Percentiles rank a stretch among this genome's conserved stretches.
Conservation (phyloP, 2,329 filamentous ascomycete genomes). For the Harringtonia aguacate region DNA sequence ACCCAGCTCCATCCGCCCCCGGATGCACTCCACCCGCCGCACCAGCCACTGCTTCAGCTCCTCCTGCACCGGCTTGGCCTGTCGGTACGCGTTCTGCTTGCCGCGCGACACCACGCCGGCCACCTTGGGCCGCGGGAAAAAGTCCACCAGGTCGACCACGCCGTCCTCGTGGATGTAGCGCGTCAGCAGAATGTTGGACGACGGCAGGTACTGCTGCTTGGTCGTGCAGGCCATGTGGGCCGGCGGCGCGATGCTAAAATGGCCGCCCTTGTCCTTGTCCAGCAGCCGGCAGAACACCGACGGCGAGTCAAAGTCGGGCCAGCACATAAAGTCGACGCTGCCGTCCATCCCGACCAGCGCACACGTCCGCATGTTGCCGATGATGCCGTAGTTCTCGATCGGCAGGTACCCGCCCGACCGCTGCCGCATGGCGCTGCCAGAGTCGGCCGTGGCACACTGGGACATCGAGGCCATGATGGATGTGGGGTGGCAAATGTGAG, state of each 20-base stretch:
- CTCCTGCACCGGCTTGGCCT: constrained; percentile 42
- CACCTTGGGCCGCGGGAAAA: constrained; percentile 60
- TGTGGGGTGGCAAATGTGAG: no score
- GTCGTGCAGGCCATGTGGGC: constrained; percentile 46
- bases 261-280: constrained; percentile 64
- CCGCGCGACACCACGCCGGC: constrained; percentile 38
- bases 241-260: constrained; percentile 56
- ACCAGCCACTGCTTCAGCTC: constrained; percentile 63
- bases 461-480: not conserved
- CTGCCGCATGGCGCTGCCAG: constrained; percentile 18
- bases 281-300: constrained; percentile 64
- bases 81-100: constrained; percentile 41
- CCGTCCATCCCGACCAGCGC: constrained; percentile 65
- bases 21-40: constrained; percentile 60
- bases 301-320: constrained; percentile 72
- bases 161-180: constrained; percentile 69
- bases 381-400: constrained; percentile 70
- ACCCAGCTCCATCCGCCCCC: constrained; percentile 54
- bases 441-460: not conserved
- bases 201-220: constrained; percentile 69
- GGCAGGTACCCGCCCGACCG: constrained; percentile 38
- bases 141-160: constrained; percentile 63
- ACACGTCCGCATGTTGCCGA: constrained; percentile 72
- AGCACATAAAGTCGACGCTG: constrained; percentile 69
- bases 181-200: constrained; percentile 65